Percentiles rank a stretch among this genome's conserved stretches.
These are phyloP conservation scores for Ophiognomonia clavigignenti-juglandacearum DNA, from an alignment of 2,329 filamentous ascomycete genomes.

Conservation along the genomic window DNA sequence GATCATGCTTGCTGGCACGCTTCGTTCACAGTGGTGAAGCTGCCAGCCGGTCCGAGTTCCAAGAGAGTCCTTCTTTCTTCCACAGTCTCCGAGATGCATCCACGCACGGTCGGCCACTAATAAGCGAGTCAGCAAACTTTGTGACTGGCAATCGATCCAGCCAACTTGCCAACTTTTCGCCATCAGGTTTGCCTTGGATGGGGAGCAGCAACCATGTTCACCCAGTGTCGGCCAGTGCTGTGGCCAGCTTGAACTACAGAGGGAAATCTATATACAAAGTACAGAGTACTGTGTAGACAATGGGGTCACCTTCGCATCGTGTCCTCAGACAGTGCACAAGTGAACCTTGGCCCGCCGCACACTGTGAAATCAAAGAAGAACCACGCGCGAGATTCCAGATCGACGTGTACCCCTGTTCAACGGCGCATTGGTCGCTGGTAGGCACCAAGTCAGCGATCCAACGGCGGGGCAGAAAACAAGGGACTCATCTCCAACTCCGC, in stretches of 20 bases:
- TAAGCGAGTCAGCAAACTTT: conserved; percentile 13
- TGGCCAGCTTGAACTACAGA: not conserved
- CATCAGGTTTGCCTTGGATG: not conserved
- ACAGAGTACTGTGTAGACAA: too few relatives aligned
- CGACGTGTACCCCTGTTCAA: conserved; percentile 12
- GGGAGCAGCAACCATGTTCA: not conserved
- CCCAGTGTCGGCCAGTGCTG: not conserved
- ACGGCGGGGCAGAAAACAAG: not conserved
- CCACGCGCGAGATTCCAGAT: conserved; percentile 7
- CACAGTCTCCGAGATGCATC: conserved; percentile 1
- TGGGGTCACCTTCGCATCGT: too few relatives aligned
- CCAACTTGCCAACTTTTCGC: not conserved
- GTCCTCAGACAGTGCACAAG: too few relatives aligned
- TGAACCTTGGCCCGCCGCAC: too few relatives aligned
- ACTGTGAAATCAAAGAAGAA: too few relatives aligned
- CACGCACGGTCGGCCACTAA: not conserved
- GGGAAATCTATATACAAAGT: too few relatives aligned
- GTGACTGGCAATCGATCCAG: not conserved
- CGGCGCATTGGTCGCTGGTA: conserved; percentile 5
- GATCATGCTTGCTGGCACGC: not conserved
- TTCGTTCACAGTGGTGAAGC: too few relatives aligned
- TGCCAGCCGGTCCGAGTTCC: not conserved
- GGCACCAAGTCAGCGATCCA: not conserved
- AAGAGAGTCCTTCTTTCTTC: conserved; percentile 2
- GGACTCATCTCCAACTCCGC: not conserved